Evolutionary conservation across 768 basidiomycete species (phyloP), one percentile per base, ranked within the genome.

Genomic region (Leccinum uliginosum): DNA sequence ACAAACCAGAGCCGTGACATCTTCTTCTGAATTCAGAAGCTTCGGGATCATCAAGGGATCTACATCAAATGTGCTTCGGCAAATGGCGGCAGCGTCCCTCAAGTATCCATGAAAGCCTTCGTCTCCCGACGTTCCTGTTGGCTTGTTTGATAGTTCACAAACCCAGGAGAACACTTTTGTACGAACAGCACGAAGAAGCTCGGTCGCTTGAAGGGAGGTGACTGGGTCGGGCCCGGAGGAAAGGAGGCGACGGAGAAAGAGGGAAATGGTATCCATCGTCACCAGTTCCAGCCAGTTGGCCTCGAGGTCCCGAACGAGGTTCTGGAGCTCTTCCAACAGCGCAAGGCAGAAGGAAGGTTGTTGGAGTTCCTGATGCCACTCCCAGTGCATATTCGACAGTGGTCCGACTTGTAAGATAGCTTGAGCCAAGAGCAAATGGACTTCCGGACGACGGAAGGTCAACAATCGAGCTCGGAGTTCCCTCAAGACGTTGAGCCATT

Each of bases 401-500:
- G 66, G 68, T 29, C 80, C 80, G 4, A 76, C 66, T 57, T 84
- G 79, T 56, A 72, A 75, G 1, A 69, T 71, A 19, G 80, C 71
- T 54, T 82, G 83, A 10, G 63, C 67, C 1, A 83, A 23, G 0
- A 83, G 67, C 0, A 70, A 53, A 56, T 80, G 72, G 0, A 83
- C 76, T 17, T 75, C 76, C 0, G 69, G 67, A 8, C 62, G 55
- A 23, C 69, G 65, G 54, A 84, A 76, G 9, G 70, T 73, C 53
- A 84, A 59, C 0, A 62, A 60, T 21, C 72, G 68, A 7, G 70
- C 69, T 7, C 71, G 70, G n/a, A 83, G 59, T 58, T 79, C 79
- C n/a, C 76, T 73, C 12, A 73, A 56, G 38, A 83, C 75, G 56
- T 83, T 83, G 38, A 75, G 64, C 81, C 80, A 82, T 50, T 83